These are phyloP conservation scores for Amborella trichopoda DNA, from an alignment of 164 flowering plant genomes.

Conservation along the genomic window DNA sequence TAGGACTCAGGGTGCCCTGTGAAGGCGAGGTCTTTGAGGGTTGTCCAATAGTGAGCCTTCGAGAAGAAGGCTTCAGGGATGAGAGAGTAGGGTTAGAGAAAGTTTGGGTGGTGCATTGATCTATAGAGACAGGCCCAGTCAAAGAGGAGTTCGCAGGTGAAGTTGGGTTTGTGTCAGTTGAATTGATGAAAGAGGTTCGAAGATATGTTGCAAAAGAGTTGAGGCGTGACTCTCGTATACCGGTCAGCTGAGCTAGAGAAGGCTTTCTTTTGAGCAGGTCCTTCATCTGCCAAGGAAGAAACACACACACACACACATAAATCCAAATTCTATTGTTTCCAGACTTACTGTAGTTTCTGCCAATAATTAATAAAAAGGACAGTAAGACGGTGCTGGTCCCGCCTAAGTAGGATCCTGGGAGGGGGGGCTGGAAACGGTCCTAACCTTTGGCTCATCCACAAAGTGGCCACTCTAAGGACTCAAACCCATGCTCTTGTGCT, in stretches of 20 bases:
- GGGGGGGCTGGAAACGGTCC: no score
- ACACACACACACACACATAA: no score
- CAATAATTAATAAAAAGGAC: no score
- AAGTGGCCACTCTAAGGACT: no score
- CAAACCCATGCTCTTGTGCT: no score
- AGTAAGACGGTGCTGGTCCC: no score
- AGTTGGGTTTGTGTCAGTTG: slow-evolving; percentile 21
- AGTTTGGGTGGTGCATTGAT: slow-evolving; percentile 4
- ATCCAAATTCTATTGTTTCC: no score
- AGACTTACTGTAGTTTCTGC: no score
- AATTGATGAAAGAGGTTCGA: slow-evolving; percentile 57
- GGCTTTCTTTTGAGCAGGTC: slow-evolving; percentile 59
- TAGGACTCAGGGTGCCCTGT: slow-evolving; percentile 63
- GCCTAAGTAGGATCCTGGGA: no score
- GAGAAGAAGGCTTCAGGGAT: slow-evolving; percentile 4
- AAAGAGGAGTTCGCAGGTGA: slow-evolving; percentile 7
- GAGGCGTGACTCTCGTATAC: slow-evolving; percentile 76
- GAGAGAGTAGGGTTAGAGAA: slow-evolving; percentile 6
- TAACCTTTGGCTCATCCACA: no score
- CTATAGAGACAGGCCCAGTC: no score
- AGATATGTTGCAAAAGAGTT: slow-evolving; percentile 67
- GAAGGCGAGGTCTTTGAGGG: slow-evolving; percentile 23
- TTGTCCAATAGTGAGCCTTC: slow-evolving; percentile 22
- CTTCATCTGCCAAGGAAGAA: slow-evolving; percentile 46
- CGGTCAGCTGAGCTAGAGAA: slow-evolving; percentile 70